Conservation (phyloP, 176 grass and related monocot genomes). For the Cymbopogon citratus region DNA sequence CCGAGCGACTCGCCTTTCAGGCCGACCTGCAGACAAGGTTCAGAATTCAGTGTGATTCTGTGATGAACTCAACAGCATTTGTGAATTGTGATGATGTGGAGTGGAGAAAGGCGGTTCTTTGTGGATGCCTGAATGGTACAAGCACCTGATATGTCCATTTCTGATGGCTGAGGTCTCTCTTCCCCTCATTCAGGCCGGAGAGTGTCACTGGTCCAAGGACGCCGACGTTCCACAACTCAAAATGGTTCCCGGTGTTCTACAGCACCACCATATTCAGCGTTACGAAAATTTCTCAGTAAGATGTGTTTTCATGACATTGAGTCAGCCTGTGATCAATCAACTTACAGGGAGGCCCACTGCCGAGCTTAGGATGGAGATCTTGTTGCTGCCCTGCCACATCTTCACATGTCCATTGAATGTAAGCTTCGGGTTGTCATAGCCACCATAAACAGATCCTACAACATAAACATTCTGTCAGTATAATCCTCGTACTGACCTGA, state of each 20-base stretch:
- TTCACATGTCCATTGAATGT: slow-evolving; percentile 51
- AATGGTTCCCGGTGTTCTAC: slow-evolving; percentile 75
- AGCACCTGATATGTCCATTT: slow-evolving; percentile 89
- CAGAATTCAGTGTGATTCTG: neutral
- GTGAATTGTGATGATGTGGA: too few species aligned
- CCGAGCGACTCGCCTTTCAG: slow-evolving; percentile 65
- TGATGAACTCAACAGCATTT: neutral
- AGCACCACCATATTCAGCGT: too few species aligned
- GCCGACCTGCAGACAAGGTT: slow-evolving; percentile 43
- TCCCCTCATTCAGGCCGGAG: slow-evolving; percentile 57
- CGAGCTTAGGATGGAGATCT: slow-evolving; percentile 81
- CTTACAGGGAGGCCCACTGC: slow-evolving; percentile 85
- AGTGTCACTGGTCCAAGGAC: slow-evolving; percentile 77
- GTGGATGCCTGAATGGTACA: neutral
- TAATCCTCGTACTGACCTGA: neutral
- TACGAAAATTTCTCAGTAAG: neutral
- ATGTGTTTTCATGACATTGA: neutral
- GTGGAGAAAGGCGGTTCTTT: neutral
- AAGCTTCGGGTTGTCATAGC: slow-evolving; percentile 49
- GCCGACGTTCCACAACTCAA: slow-evolving; percentile 76
- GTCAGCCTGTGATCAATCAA: neutral
- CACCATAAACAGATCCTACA: slow-evolving; percentile 55
- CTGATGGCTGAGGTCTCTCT: slow-evolving; percentile 67
- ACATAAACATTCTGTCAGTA: neutral
- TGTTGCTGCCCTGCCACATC: slow-evolving; percentile 86